These are phyloP conservation scores for Blastobotrys petasosporus DNA, from an alignment of 1,139 yeast genomes.

Conservation along the genomic window DNA sequence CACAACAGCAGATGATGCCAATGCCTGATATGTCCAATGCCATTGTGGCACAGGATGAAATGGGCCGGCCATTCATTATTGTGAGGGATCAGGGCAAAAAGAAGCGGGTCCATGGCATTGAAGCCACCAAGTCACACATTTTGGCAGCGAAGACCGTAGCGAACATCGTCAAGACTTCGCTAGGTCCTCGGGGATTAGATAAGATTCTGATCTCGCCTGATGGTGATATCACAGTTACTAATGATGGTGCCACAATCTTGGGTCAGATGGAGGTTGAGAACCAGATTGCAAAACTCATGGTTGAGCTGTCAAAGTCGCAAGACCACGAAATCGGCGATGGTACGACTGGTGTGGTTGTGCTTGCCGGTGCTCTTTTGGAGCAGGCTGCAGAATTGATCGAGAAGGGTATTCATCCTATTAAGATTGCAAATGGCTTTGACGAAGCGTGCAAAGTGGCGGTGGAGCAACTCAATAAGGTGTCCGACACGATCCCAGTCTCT, in stretches of 20 bases:
- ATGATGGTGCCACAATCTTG: slow-evolving; percentile 96
- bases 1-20: slow-evolving; percentile 41
- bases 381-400: slow-evolving; percentile 93
- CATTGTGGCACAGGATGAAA: slow-evolving; percentile 97
- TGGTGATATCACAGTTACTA: slow-evolving; percentile 96
- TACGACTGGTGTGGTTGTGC: slow-evolving; percentile 96
- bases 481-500: slow-evolving; percentile 50
- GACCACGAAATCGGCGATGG: slow-evolving; percentile 99
- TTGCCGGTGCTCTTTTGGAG: slow-evolving; percentile 90
- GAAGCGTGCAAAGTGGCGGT: slow-evolving; percentile 93
- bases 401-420: slow-evolving; percentile 95
- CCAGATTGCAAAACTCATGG: slow-evolving; percentile 92
- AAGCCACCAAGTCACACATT: slow-evolving; percentile 89
- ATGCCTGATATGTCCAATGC: slow-evolving; percentile 97
- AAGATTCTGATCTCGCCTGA: slow-evolving; percentile 90
- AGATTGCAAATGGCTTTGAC: slow-evolving; percentile 95
- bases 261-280: slow-evolving; percentile 94
- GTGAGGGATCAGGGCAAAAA: slow-evolving; percentile 96
- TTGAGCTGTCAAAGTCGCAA: slow-evolving; percentile 90
- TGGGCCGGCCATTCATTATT: slow-evolving; percentile 97
- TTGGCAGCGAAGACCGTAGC: slow-evolving; percentile 96
- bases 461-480: slow-evolving; percentile 63
- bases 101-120: slow-evolving; percentile 86
- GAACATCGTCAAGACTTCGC: slow-evolving; percentile 80
- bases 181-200: slow-evolving; percentile 98